Conservation (phyloP, 768 basidiomycete species). For the Lentinula sp. region DNA sequence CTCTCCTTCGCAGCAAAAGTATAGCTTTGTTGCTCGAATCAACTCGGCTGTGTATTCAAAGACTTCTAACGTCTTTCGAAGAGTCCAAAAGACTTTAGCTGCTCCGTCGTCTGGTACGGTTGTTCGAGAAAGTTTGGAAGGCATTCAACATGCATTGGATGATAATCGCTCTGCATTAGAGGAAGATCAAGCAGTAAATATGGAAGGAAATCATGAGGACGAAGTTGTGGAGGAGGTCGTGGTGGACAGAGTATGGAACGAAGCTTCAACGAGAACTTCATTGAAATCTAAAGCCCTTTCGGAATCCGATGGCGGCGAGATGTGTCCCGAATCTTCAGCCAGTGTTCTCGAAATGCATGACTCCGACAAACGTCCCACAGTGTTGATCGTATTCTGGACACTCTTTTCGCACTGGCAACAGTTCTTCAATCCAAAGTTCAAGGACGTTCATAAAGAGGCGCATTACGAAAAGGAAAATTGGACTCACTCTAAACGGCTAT, state of each 20-base stretch:
- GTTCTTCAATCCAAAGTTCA: constrained; percentile 2
- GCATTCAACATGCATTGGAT: background rate
- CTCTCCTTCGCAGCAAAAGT: background rate
- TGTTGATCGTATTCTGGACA: background rate
- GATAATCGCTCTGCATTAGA: background rate
- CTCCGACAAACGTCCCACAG: background rate
- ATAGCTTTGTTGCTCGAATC: background rate
- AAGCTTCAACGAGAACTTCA: background rate
- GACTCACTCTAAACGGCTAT: constrained; percentile 3
- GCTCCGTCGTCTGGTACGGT: background rate
- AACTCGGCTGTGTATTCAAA: background rate
- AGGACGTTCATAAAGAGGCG: background rate
- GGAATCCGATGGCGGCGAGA: background rate
- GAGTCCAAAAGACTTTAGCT: background rate
- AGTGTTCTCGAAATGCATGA: background rate
- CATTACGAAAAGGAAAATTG: constrained; percentile 2
- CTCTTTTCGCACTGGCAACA: background rate
- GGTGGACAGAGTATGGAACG: constrained; percentile 1
- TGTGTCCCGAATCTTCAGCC: background rate
- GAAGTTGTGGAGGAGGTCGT: constrained; percentile 2
- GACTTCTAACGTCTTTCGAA: background rate
- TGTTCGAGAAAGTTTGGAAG: background rate
- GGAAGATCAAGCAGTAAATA: background rate
- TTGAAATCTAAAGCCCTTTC: background rate
- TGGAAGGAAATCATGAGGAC: background rate